Percentiles rank a stretch among this genome's conserved stretches.
Conservation (phyloP, 2,329 filamentous ascomycete genomes). For the Lecanicillium sp. region DNA sequence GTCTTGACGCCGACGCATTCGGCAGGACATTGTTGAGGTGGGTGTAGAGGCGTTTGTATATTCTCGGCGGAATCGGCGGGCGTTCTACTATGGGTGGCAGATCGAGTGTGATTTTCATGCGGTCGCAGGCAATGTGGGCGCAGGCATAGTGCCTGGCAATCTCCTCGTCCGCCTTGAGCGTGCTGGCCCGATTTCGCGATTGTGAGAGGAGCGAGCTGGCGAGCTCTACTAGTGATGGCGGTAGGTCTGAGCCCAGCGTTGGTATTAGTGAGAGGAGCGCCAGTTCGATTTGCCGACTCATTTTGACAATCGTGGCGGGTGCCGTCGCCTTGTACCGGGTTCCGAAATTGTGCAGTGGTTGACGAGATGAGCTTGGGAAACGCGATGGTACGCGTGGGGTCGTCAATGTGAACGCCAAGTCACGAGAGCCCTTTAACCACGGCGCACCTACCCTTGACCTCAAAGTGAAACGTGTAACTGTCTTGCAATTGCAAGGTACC, state of each 20-base stretch:
- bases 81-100: slow-evolving; percentile 69
- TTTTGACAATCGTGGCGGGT: slow-evolving; percentile 30
- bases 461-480: too few relatives aligned
- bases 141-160: slow-evolving; percentile 79
- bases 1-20: slow-evolving; percentile 25
- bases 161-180: slow-evolving; percentile 78
- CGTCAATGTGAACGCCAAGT: too few relatives aligned
- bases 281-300: slow-evolving; percentile 70
- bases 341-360: too few relatives aligned
- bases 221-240: slow-evolving; percentile 61
- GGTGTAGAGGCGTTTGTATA: slow-evolving; percentile 77
- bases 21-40: slow-evolving; percentile 71
- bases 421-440: too few relatives aligned
- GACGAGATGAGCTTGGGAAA: too few relatives aligned
- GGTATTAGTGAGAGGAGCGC: slow-evolving; percentile 68
- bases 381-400: too few relatives aligned
- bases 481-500: too few relatives aligned
- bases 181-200: slow-evolving; percentile 68
- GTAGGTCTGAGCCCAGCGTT: slow-evolving; percentile 59
- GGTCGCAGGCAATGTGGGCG: slow-evolving; percentile 82
- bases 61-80: slow-evolving; percentile 69
- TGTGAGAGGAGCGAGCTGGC: slow-evolving; percentile 70
- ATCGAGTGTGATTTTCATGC: slow-evolving; percentile 67
- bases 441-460: too few relatives aligned
- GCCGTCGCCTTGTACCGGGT: too few relatives aligned